Conservation (phyloP, 73 alveolate genomes). For the Blepharisma stoltei region DNA sequence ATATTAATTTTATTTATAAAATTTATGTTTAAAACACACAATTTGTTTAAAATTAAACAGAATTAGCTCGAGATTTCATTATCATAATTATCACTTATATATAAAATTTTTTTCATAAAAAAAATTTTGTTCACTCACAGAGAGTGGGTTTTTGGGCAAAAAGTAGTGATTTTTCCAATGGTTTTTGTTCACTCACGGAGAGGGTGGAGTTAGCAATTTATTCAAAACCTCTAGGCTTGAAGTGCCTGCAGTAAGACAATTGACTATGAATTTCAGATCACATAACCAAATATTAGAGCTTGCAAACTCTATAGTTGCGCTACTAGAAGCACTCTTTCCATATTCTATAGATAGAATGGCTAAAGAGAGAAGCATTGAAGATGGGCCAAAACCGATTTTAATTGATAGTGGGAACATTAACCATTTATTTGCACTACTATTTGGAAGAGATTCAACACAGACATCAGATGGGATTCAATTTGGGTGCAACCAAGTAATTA, state of each 20-base stretch:
- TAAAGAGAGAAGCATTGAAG: constrained; percentile 30
- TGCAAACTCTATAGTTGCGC: constrained; percentile 38
- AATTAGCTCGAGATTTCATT: too few species aligned
- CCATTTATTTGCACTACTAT: constrained; percentile 19
- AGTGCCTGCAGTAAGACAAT: constrained; percentile 46
- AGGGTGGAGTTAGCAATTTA: constrained; percentile 48
- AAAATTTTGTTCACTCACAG: too few species aligned
- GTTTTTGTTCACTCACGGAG: too few species aligned
- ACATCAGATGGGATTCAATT: constrained; percentile 38
- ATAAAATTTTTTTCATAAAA: too few species aligned
- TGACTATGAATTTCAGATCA: constrained; percentile 48
- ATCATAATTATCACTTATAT: too few species aligned
- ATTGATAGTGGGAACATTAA: constrained; percentile 12
- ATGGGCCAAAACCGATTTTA: constrained; percentile 42
- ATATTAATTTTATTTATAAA: too few species aligned
- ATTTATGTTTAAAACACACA: too few species aligned
- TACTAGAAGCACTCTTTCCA: constrained; percentile 40
- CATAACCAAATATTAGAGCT: constrained; percentile 36
- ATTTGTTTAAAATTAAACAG: too few species aligned
- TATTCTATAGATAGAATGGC: constrained; percentile 37
- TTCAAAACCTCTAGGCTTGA: constrained; percentile 30
- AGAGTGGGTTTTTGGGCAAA: too few species aligned
- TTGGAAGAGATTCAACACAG: neutral
- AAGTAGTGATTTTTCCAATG: too few species aligned
- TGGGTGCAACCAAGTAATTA: constrained; percentile 75